Evolutionary conservation across 257 asterid species (phyloP).

Genomic region (Ajuga chamaepitys): DNA sequence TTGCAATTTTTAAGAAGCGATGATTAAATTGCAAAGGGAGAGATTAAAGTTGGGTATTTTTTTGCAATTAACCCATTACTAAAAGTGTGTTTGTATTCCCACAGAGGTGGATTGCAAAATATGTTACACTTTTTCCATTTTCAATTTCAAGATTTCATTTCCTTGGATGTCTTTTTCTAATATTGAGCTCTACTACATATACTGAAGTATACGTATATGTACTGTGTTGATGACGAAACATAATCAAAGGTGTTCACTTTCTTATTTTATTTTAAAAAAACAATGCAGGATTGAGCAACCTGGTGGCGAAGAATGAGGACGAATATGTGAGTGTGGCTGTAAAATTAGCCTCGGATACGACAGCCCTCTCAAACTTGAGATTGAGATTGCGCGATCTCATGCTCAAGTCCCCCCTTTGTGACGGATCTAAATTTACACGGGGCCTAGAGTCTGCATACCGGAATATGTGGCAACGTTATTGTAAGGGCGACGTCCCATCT

Average conservation of each 20-base stretch:
- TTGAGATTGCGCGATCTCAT: slow-evolving; percentile 67
- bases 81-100: neutral
- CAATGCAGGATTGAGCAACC: slow-evolving; percentile 55
- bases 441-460: slow-evolving; percentile 69
- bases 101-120: neutral
- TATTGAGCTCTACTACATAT: too few species aligned
- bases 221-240: neutral
- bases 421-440: slow-evolving; percentile 57
- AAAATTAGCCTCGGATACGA: slow-evolving; percentile 60
- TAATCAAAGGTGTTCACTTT: too few species aligned
- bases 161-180: too few species aligned
- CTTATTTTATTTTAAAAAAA: too few species aligned
- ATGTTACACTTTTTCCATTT: neutral
- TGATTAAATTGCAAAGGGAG: too few species aligned
- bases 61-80: too few species aligned
- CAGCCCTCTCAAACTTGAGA: slow-evolving; percentile 73
- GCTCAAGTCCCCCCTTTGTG: slow-evolving; percentile 84
- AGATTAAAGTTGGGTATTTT: too few species aligned
- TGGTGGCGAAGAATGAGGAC: slow-evolving; percentile 76
- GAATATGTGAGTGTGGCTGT: slow-evolving; percentile 74
- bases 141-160: too few species aligned
- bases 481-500: slow-evolving; percentile 83
- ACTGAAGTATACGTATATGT: too few species aligned
- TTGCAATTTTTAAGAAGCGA: too few species aligned
- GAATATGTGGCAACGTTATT: slow-evolving; percentile 77